Evolutionary conservation across 768 basidiomycete genomes (phyloP).

Genomic region (Tricholoma furcatifolium): DNA sequence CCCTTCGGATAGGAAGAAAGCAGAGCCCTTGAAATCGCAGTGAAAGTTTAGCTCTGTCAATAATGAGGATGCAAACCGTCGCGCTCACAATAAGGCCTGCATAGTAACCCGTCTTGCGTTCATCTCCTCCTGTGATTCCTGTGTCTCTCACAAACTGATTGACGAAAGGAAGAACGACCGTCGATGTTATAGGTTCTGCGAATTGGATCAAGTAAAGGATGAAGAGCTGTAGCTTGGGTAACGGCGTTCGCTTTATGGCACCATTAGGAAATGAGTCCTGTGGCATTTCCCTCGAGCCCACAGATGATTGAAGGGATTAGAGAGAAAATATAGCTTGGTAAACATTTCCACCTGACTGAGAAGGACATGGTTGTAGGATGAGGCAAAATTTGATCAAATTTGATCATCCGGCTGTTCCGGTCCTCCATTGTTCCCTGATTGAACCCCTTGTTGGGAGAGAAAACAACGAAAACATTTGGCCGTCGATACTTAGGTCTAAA

Average conservation of each 20-base stretch:
- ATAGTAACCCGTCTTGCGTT: constrained; percentile 45
- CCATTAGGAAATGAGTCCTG: background rate
- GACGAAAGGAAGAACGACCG: constrained; percentile 47
- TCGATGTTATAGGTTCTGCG: constrained; percentile 41
- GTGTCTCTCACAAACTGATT: constrained; percentile 45
- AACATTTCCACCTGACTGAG: no score
- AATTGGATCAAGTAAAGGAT: constrained; percentile 39
- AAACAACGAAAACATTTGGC: no score
- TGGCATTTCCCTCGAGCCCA: background rate
- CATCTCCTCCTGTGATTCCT: constrained; percentile 43
- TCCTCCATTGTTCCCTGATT: no score
- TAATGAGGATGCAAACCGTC: no score
- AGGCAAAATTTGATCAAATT: no score
- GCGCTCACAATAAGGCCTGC: constrained; percentile 43
- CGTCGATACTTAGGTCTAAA: no score
- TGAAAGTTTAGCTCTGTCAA: no score
- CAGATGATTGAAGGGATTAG: background rate
- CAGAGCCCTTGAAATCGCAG: constrained; percentile 26
- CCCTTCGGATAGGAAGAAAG: constrained; percentile 34
- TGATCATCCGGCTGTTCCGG: background rate
- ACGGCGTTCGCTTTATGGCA: constrained; percentile 27
- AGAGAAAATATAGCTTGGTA: background rate
- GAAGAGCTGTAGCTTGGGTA: constrained; percentile 39
- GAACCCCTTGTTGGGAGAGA: no score
- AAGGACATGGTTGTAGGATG: no score